Percentiles rank a stretch among this genome's conserved stretches.
Conservation (phyloP, 139 green algal genomes). For the Coccomyxa sp. region DNA sequence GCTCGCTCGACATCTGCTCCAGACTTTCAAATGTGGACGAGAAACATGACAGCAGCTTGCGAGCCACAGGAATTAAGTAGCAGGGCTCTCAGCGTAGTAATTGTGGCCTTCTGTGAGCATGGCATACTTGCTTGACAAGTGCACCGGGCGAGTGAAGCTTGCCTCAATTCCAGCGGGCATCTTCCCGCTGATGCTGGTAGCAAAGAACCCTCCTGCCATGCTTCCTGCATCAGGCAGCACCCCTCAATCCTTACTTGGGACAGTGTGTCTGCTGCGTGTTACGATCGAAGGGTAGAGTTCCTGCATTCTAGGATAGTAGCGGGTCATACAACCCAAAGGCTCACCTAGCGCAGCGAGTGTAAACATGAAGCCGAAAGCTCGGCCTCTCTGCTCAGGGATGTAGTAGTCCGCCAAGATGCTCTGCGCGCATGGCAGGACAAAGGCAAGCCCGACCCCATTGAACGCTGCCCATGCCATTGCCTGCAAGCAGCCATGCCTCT, state of each 20-base stretch:
- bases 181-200: conserved; percentile 34
- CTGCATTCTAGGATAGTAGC: no score
- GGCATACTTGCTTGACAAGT: no score
- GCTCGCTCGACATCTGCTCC: no score
- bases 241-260: background rate
- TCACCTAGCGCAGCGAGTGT: conserved; percentile 11
- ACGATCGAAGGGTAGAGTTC: no score
- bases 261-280: no score
- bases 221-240: conserved; percentile 11
- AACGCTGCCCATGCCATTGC: conserved; percentile 40
- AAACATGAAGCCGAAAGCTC: conserved; percentile 55
- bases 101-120: no score
- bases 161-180: conserved; percentile 35
- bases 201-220: conserved; percentile 44
- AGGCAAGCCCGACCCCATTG: conserved; percentile 68
- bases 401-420: conserved; percentile 68
- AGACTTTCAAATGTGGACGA: background rate
- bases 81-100: no score
- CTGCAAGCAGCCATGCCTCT: no score
- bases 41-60: background rate
- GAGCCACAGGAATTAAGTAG: no score
- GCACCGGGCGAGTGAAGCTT: no score
- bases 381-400: conserved; percentile 42
- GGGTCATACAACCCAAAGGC: no score
- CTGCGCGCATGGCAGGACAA: conserved; percentile 67